These are phyloP conservation scores for Ichthyophthirius multifiliis DNA, from an alignment of 169 alveolate species.

Conservation along the genomic window DNA sequence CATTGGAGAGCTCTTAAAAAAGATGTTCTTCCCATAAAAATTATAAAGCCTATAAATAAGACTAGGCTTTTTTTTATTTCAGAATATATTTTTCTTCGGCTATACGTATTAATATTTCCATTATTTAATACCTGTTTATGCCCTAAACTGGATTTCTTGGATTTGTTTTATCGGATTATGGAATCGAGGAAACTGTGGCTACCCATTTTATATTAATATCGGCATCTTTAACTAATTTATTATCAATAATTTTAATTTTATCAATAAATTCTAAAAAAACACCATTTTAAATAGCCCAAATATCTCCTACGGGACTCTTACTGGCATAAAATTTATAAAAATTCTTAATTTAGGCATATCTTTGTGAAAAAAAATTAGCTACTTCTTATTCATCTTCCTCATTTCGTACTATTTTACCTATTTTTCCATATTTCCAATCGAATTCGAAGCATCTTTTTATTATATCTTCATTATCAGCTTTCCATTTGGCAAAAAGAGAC, in stretches of 20 bases:
- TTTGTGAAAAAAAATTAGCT: conserved; percentile 35
- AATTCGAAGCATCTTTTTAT: conserved; percentile 63
- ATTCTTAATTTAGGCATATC: conserved; percentile 36
- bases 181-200: conserved; percentile 37
- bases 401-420: conserved; percentile 45
- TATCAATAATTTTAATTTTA: conserved; percentile 50
- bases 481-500: conserved; percentile 44
- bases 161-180: neutral
- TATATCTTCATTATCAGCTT: conserved; percentile 48
- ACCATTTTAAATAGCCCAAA: conserved; percentile 54
- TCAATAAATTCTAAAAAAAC: conserved; percentile 64
- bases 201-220: conserved; percentile 56
- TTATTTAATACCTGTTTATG: conserved; percentile 51
- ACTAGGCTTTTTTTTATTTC: conserved; percentile 24
- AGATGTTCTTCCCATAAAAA: conserved; percentile 44
- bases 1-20: neutral
- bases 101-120: conserved; percentile 58
- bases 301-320: conserved; percentile 42
- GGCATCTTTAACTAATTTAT: conserved; percentile 46
- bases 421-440: conserved; percentile 56
- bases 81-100: conserved; percentile 52
- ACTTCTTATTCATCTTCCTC: conserved; percentile 48
- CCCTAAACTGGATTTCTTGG: conserved; percentile 64
- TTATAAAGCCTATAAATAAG: conserved; percentile 46
- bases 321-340: conserved; percentile 14